phyloP scores from a whole-genome alignment of 345 rosid genomes.

The Brassica juncea region DNA sequence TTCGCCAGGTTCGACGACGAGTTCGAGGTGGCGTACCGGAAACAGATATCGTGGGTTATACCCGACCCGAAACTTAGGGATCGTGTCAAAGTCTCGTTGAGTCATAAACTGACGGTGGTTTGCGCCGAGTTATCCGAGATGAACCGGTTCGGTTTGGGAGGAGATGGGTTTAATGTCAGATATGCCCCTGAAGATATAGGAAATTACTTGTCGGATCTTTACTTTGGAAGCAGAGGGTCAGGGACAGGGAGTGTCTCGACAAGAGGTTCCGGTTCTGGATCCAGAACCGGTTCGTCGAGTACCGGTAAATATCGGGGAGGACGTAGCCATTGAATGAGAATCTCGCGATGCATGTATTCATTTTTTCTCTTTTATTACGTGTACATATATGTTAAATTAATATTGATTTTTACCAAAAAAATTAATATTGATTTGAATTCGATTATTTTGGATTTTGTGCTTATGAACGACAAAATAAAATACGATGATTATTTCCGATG shows the following conservation, averaged over 20 bases:
- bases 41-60: conserved; percentile 66
- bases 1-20: conserved; percentile 57
- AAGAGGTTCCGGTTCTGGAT: conserved; percentile 47
- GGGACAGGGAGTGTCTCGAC: conserved; percentile 39
- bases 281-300: conserved; percentile 31
- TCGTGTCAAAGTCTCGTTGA: conserved; percentile 56
- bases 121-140: conserved; percentile 55
- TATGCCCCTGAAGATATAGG: conserved; percentile 67
- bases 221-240: conserved; percentile 41
- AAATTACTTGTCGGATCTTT: conserved; percentile 59
- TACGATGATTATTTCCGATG: neutral
- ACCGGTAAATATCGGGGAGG: conserved; percentile 29
- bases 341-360: neutral
- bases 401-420: neutral
- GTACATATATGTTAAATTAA: conserved; percentile 7
- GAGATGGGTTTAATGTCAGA: conserved; percentile 44
- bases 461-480: neutral
- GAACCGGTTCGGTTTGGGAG: conserved; percentile 42
- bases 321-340: conserved; percentile 28
- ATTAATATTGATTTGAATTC: no score
- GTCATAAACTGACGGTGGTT: conserved; percentile 46
- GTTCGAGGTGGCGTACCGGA: conserved; percentile 59
- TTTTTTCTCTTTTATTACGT: neutral
- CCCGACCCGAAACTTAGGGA: conserved; percentile 66
- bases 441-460: conserved; percentile 11